phyloP scores from a whole-genome alignment of 495 filamentous ascomycete genomes.

The Podospora anserina region DNA sequence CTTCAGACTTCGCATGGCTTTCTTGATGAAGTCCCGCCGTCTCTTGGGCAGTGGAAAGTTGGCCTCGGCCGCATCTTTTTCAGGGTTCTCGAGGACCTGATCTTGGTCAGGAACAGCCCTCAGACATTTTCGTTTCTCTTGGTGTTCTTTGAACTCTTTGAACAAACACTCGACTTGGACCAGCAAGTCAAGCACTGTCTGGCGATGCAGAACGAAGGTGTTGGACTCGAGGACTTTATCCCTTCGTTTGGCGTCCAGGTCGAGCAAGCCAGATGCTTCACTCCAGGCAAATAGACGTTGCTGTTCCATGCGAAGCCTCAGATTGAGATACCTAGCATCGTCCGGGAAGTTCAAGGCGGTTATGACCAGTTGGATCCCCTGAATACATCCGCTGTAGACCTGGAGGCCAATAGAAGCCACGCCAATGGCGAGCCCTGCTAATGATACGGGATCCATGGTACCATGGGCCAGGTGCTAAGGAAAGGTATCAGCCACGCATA shows the following conservation, averaged over 20 bases:
- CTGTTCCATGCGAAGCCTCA: constrained; percentile 45
- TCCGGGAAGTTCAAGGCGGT: constrained; percentile 43
- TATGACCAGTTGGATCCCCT: constrained; percentile 45
- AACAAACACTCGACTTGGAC: constrained; percentile 46
- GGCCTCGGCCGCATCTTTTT: constrained; percentile 37
- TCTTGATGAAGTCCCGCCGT: constrained; percentile 40
- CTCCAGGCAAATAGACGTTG: constrained; percentile 48
- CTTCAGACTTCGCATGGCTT: constrained; percentile 37
- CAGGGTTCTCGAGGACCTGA: constrained; percentile 32
- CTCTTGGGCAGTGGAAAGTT: constrained; percentile 36
- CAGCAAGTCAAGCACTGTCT: constrained; percentile 43
- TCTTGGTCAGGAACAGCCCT: constrained; percentile 31
- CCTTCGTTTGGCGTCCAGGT: constrained; percentile 33
- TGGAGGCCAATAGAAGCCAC: constrained; percentile 42
- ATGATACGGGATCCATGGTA: constrained; percentile 41
- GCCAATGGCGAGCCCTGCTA: constrained; percentile 40
- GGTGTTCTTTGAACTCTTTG: constrained; percentile 43
- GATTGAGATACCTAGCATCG: constrained; percentile 42
- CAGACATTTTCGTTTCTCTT: constrained; percentile 33
- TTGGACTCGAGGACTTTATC: constrained; percentile 41
- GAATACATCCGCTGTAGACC: constrained; percentile 42
- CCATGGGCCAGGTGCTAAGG: not conserved
- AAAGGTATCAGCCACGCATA: constrained; percentile 7
- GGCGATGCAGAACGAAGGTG: constrained; percentile 43
- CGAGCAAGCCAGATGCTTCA: constrained; percentile 44